These are phyloP conservation scores for Penicillium brasilianum DNA, from an alignment of 2,329 filamentous ascomycete species.

Conservation along the genomic window DNA sequence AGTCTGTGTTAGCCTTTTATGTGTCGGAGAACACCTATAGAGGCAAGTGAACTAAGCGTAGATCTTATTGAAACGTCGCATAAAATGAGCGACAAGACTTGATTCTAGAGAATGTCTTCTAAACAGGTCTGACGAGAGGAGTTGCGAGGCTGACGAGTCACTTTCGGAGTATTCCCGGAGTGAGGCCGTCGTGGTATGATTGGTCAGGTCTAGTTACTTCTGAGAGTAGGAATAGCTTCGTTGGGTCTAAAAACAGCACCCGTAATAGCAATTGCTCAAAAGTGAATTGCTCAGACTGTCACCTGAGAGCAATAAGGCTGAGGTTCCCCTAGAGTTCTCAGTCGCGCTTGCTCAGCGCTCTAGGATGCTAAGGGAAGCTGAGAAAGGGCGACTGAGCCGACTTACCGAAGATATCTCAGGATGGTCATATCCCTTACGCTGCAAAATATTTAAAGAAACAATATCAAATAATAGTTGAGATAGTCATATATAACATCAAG, in stretches of 20 bases:
- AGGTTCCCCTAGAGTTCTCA: too few species aligned
- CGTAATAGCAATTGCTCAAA: neutral
- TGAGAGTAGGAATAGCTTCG: neutral
- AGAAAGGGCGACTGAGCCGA: neutral
- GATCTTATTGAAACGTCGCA: too few species aligned
- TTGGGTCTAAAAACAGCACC: neutral
- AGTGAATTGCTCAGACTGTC: neutral
- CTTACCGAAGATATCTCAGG: neutral
- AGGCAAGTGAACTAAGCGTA: too few species aligned
- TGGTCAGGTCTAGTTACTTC: neutral
- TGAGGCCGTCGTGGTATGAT: neutral
- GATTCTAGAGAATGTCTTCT: neutral
- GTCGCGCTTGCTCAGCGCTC: neutral
- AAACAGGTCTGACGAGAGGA: neutral
- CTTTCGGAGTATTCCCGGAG: neutral
- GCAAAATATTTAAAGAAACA: neutral
- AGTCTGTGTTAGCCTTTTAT: neutral
- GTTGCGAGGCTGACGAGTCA: neutral
- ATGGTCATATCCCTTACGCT: neutral
- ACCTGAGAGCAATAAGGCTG: too few species aligned
- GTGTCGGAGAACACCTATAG: neutral
- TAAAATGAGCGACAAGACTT: neutral
- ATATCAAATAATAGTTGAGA: neutral
- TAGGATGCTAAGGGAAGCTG: neutral
- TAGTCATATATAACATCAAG: neutral